Percentiles rank a stretch among this genome's conserved stretches.
Conservation (phyloP, 345 rosid genomes). For the Eucalyptus sp. region DNA sequence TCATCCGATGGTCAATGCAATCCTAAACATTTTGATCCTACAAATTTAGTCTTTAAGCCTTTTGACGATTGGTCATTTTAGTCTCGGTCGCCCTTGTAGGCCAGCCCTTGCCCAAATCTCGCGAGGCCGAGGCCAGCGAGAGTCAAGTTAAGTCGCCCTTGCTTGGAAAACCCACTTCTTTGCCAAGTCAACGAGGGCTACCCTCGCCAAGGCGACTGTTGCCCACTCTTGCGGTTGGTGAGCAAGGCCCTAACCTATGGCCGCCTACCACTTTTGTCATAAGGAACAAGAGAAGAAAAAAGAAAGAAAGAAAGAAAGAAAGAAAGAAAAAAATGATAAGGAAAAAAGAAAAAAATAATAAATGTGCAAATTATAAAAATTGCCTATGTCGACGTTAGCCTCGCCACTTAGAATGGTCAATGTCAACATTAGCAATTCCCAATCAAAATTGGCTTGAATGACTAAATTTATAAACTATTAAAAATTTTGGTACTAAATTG, state of each 20-base stretch:
- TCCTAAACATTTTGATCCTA: not conserved
- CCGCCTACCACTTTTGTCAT: not conserved
- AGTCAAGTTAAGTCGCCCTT: not conserved
- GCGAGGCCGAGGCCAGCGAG: accelerated
- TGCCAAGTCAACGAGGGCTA: not conserved
- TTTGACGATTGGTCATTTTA: not conserved
- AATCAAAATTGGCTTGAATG: no score
- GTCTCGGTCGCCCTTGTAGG: accelerated
- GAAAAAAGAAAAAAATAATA: accelerated
- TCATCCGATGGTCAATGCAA: no score
- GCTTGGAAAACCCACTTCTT: not conserved
- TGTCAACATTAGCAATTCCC: no score
- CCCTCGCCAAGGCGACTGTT: not conserved
- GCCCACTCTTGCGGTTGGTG: not conserved
- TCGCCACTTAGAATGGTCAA: not conserved
- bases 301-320: accelerated
- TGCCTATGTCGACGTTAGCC: accelerated
- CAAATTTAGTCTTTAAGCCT: not conserved
- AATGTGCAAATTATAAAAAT: no score
- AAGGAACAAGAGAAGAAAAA: no score
- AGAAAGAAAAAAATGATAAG: no score
- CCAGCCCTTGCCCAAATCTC: not conserved
- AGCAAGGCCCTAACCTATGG: not conserved
- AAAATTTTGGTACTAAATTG: accelerated
- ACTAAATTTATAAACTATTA: no score